Evolutionary conservation across 73 alveolate genomes (phyloP).

Genomic region (Stentor roeselii): DNA sequence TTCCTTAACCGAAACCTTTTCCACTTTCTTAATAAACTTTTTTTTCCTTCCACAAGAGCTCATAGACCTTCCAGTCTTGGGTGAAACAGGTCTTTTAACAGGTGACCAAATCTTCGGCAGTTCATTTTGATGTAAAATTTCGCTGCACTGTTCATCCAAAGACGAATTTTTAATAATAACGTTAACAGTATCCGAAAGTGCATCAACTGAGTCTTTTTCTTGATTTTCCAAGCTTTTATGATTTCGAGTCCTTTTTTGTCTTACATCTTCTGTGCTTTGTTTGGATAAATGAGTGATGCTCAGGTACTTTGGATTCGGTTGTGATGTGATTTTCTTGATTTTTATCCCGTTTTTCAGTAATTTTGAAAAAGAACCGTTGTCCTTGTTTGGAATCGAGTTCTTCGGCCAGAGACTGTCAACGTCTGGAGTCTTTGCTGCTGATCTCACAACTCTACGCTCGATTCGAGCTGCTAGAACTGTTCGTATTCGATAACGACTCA

Average conservation of each 20-base stretch:
- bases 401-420: constrained; percentile 7
- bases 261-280: neutral
- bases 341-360: neutral
- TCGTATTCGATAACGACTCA: neutral
- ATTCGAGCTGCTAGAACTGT: constrained; percentile 5
- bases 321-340: neutral
- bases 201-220: neutral
- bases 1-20: neutral
- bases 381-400: constrained; percentile 4
- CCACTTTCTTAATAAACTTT: neutral
- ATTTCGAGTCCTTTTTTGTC: neutral
- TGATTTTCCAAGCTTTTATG: neutral
- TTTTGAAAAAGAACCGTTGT: neutral
- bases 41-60: neutral
- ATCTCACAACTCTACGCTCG: neutral
- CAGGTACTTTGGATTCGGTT: neutral
- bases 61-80: neutral
- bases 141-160: neutral
- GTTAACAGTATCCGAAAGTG: neutral
- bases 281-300: neutral
- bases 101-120: neutral
- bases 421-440: constrained; percentile 21
- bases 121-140: neutral
- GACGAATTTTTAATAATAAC: neutral
- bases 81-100: neutral